A percentile compares a stretch with the other conserved stretches of the same genome.
phyloP scores from a whole-genome alignment of 192 early-diverging fungal genomes.

The Allomyces javanicus region DNA sequence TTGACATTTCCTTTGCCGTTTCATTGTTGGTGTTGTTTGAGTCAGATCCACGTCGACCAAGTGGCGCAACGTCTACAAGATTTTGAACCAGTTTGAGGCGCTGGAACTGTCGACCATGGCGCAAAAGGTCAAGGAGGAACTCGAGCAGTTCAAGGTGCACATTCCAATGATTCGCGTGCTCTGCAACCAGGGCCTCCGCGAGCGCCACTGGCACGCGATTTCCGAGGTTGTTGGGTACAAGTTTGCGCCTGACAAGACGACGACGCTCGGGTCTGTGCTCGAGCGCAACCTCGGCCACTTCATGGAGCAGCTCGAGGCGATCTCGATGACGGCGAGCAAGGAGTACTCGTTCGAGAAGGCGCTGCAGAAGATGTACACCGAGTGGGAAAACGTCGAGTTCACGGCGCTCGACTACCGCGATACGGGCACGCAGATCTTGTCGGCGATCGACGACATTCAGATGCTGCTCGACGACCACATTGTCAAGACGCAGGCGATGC shows the following conservation, averaged over 20 bases:
- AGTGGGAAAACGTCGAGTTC: constrained; percentile 36
- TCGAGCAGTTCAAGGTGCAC: constrained; percentile 35
- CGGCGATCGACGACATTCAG: constrained; percentile 31
- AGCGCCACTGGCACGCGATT: constrained; percentile 61
- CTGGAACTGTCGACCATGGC: constrained; percentile 25
- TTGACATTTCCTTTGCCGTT: no score
- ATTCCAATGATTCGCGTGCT: constrained; percentile 31
- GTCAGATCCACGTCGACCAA: no score
- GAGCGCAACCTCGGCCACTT: constrained; percentile 29
- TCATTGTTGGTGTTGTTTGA: no score
- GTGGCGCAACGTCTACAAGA: constrained; percentile 36
- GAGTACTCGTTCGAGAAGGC: constrained; percentile 46
- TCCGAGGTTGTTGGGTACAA: constrained; percentile 59
- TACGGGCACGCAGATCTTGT: constrained; percentile 36
- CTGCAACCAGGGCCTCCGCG: constrained; percentile 36
- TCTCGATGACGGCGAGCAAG: constrained; percentile 30
- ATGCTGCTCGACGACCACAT: constrained; percentile 42
- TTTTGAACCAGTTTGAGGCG: constrained; percentile 20
- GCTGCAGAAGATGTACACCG: constrained; percentile 38
- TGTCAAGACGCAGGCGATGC: constrained; percentile 87
- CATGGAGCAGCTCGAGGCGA: constrained; percentile 29
- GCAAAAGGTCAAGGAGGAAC: constrained; percentile 37
- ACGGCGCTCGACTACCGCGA: constrained; percentile 32
- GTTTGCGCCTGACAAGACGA: constrained; percentile 55
- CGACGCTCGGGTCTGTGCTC: constrained; percentile 21